Percentiles rank a stretch among this genome's conserved stretches.
phyloP scores from a whole-genome alignment of 1,284 basidiomycete genomes.

The Malassezia dermatis region DNA sequence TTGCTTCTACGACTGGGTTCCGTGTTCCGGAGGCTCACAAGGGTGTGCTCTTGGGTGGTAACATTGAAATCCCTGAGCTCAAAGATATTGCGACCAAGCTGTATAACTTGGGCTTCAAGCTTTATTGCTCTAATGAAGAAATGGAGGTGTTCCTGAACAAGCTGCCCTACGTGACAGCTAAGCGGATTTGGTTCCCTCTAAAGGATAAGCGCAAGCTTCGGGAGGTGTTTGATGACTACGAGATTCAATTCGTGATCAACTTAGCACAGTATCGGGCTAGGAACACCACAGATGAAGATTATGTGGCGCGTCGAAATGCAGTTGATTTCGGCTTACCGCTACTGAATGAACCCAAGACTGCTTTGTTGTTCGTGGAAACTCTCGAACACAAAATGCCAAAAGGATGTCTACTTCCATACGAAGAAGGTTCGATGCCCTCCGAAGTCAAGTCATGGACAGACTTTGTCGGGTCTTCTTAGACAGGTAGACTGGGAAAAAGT shows the following conservation, averaged over 20 bases:
- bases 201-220: constrained; percentile 92
- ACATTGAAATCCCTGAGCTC: constrained; percentile 72
- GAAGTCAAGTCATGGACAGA: constrained; percentile 57
- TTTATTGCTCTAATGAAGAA: constrained; percentile 70
- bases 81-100: constrained; percentile 60
- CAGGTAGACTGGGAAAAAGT: background rate
- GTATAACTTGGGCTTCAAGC: constrained; percentile 66
- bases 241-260: constrained; percentile 92
- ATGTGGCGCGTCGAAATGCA: constrained; percentile 62
- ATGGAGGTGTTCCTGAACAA: constrained; percentile 77
- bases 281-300: constrained; percentile 80
- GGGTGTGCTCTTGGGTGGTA: constrained; percentile 75
- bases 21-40: constrained; percentile 69
- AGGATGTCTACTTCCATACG: constrained; percentile 70
- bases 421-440: constrained; percentile 78
- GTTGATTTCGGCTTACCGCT: constrained; percentile 55
- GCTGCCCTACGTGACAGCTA: constrained; percentile 52
- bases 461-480: constrained; percentile 27
- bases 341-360: constrained; percentile 81
- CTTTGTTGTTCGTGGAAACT: constrained; percentile 80
- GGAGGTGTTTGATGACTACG: constrained; percentile 71
- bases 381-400: constrained; percentile 76
- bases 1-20: constrained; percentile 81
- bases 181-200: constrained; percentile 90
- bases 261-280: constrained; percentile 70